phyloP scores from a whole-genome alignment of 2,329 filamentous ascomycete species.

The Alternaria viburni region DNA sequence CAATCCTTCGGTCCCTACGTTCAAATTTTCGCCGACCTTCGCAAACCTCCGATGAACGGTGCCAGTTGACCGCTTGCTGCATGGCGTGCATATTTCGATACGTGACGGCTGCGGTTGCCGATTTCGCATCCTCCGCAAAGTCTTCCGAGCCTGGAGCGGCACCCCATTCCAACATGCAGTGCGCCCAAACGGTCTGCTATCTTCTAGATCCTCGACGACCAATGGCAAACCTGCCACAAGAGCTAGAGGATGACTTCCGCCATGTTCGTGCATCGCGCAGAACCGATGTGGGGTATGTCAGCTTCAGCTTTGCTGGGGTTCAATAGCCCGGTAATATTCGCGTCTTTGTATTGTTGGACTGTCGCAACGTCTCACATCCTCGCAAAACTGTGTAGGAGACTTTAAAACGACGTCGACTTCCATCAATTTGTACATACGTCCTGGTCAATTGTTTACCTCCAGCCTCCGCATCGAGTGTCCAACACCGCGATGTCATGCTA shows the following conservation, averaged over 20 bases:
- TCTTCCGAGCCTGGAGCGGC: not conserved
- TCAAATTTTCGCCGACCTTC: not conserved
- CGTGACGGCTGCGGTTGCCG: slow-evolving; percentile 4
- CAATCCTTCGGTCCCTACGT: not conserved
- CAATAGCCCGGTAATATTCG: not conserved
- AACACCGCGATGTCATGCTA: not conserved
- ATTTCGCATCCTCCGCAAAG: slow-evolving; percentile 9
- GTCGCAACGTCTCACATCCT: not conserved
- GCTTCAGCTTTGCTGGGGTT: slow-evolving; percentile 9
- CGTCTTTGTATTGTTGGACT: not conserved
- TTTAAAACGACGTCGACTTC: not conserved
- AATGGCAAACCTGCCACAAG: slow-evolving; percentile 7
- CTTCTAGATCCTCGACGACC: slow-evolving; percentile 7
- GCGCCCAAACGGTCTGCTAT: slow-evolving; percentile 1
- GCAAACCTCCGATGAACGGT: not conserved
- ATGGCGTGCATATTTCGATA: not conserved
- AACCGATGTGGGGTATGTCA: slow-evolving; percentile 27
- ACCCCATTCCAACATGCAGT: slow-evolving; percentile 7
- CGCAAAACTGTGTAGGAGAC: not conserved
- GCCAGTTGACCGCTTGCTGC: not conserved
- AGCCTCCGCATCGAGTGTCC: not conserved
- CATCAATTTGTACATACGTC: not conserved
- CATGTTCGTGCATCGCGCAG: slow-evolving; percentile 7
- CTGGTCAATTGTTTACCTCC: no score
- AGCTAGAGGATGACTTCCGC: slow-evolving; percentile 6